Evolutionary conservation across 129 eudicot species (phyloP), one percentile per base, ranked within the genome.

Genomic region (Tagetes erecta): DNA sequence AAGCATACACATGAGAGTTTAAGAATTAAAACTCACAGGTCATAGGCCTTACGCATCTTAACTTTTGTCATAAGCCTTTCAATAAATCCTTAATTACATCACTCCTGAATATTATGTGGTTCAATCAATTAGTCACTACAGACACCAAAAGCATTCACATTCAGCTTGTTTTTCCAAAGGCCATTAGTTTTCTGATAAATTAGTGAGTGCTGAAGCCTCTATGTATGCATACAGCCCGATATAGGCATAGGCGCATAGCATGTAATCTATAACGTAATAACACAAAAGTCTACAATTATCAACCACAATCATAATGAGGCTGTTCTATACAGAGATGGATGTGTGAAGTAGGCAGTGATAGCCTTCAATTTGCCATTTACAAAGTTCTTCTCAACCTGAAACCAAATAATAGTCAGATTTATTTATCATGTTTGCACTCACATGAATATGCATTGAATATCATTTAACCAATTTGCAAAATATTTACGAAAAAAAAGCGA

Each of bases 331-430:
- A 42, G 47, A 51, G 85, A 80, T 52, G 88, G 84, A 69, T 76
- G 46, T 4, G 55, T 75, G 82, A 90, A 90, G 77, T 90, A 94
- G 39, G 97, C 98, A 49, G 98, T 94, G 14, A 90, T 74, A 0
- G 98, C 96, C 83, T 94, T 94, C 79, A 94, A 82, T 70, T 85
- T 86, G 42, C 89, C 97, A 72, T 94, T 94, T 37, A 90, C 72
- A 72, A 70, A 88, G 80, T 91, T 94, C 78, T 71, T 89, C 76
- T 94, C 98, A 51, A 94, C 98, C 95, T 91, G 90, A 73, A 79
- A 73, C 51, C 58, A 73, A 27, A 64, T 12, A 76, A 73, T 3
- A 10, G 67, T 66, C 51, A 60, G 42, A 59, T 42, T 33, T 2
- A 64, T 3, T 42, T 13, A 42, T 72, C 51, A 63, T 6, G 44